These are phyloP conservation scores for Trypanosomatidae sp. DNA, from an alignment of 208 protist species.

Conservation along the genomic window DNA sequence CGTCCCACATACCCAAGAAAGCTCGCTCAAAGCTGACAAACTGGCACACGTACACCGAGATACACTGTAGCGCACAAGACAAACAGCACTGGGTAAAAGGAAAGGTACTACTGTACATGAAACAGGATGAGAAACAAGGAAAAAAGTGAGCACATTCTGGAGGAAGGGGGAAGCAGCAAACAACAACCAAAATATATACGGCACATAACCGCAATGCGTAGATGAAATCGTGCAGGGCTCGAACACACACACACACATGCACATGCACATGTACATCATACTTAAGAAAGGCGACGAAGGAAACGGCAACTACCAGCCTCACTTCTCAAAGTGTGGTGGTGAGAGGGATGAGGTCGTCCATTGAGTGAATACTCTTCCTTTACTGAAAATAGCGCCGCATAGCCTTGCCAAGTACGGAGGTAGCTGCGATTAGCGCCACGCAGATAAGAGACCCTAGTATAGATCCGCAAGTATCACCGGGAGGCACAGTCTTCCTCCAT, in stretches of 20 bases:
- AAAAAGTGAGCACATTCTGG: not conserved
- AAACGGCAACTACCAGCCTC: not conserved
- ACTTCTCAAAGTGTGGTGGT: not conserved
- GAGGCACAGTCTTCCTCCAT: conserved; percentile 26
- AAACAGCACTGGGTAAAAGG: not conserved
- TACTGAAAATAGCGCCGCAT: not conserved
- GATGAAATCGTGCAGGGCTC: not conserved
- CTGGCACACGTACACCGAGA: not conserved
- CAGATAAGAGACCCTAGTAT: not conserved
- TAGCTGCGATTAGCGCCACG: not conserved
- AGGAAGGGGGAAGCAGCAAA: not conserved
- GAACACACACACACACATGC: not conserved
- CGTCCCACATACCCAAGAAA: not conserved
- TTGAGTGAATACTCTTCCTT: not conserved
- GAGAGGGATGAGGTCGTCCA: not conserved
- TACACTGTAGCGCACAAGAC: not conserved
- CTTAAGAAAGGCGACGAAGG: not conserved
- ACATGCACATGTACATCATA: not conserved
- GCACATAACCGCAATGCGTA: not conserved
- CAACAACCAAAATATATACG: not conserved
- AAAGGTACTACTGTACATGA: conserved; percentile 8
- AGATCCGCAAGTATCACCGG: not conserved
- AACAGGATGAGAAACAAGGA: conserved; percentile 1
- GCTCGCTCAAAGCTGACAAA: not conserved
- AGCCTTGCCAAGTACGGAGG: not conserved